Evolutionary conservation across 768 basidiomycete genomes (phyloP), one percentile per base, ranked within the genome.

Genomic region (Guyanaporus albipodus): DNA sequence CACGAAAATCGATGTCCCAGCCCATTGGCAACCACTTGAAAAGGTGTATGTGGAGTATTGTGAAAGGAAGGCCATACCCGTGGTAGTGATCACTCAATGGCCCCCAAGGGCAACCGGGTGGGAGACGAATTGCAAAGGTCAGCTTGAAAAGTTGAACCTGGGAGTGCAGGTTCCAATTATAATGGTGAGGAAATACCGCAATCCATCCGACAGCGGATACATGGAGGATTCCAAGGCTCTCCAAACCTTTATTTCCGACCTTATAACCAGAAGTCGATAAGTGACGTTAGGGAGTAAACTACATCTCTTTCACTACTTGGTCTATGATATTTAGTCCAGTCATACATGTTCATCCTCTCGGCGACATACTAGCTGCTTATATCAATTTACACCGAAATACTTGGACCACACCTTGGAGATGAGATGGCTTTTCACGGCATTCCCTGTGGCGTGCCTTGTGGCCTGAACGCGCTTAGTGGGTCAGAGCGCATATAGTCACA

Each of bases 1-100:
- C 43, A 12, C 49, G 23, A 60, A 61, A 22, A 22, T 63, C 24
- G 50, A 38, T 1, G 42, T 51, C 4, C 9, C 24, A 2, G 15
- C 19, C 6, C 61, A 55, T 3, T 61, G 61, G 58, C 28, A 53
- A 6, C 50, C 44, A 18, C 61, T 61, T 32, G 49, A 32, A 26
- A 63, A 42, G 46, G 55, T 61, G 17, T 63, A 61, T 15, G 40
- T 52, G 49, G 59, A 58, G 1, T 62, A 58, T 22, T 62, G 59
- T 43, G 52, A 41, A 5, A 49, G 14, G 44, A 58, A 33, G 23
- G 62, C 54, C 18, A 34, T 42, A 37, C 62, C 60, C 2, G 50
- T 45, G 29, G 31, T 62, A 17, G 61, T 56, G 29, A 27, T 62
- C 31, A 62, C 56, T 21, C 52, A 21, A 27, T 52, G 54, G 53